phyloP scores from a whole-genome alignment of 2,329 filamentous ascomycete species.

The Epichloe hybrida region DNA sequence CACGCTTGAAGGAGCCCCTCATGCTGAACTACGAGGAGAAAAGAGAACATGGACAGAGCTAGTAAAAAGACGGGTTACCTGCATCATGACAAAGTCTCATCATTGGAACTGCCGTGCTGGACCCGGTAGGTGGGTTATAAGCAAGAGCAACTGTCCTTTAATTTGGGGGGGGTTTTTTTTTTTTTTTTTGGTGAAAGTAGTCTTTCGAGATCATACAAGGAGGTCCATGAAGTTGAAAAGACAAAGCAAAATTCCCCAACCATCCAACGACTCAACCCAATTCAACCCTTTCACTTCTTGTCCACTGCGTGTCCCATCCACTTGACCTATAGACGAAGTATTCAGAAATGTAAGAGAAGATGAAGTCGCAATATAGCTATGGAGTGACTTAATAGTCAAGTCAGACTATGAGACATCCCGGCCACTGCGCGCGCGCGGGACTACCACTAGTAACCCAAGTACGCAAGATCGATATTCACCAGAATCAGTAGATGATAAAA shows the following conservation, averaged over 20 bases:
- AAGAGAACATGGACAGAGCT: no score
- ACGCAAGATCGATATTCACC: background rate
- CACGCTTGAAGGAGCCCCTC: no score
- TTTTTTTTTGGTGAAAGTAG: background rate
- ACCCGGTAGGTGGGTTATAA: background rate
- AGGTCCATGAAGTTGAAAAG: background rate
- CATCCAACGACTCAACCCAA: slow-evolving; percentile 2
- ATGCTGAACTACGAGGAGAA: no score
- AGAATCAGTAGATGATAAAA: background rate
- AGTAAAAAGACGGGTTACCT: no score
- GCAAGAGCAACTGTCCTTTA: slow-evolving; percentile 3
- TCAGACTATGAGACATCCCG: background rate
- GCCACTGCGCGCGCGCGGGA: background rate
- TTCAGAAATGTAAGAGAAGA: background rate
- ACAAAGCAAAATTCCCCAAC: background rate
- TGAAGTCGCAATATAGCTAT: background rate
- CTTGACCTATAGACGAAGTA: background rate
- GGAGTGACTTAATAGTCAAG: background rate
- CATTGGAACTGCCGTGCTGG: background rate
- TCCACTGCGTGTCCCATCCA: background rate
- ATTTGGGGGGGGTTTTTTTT: background rate
- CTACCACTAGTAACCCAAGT: background rate
- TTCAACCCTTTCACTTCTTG: background rate
- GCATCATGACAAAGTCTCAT: no score
- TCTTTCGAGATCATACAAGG: slow-evolving; percentile 8